These are phyloP conservation scores for Epichloe elymi DNA, from an alignment of 2,329 filamentous ascomycete genomes.

Conservation along the genomic window DNA sequence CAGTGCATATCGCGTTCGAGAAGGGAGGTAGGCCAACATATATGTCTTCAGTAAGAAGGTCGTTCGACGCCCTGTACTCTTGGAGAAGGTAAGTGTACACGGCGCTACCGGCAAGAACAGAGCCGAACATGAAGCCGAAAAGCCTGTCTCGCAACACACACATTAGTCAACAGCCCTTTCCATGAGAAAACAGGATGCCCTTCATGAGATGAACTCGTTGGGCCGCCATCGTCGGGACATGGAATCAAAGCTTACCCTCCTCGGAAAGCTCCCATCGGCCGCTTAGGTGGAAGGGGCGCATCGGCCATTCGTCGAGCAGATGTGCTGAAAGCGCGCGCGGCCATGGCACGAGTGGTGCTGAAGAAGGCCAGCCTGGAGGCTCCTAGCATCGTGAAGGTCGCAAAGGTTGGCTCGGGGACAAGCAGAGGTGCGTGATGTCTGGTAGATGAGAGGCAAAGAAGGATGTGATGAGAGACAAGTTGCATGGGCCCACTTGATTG, in stretches of 20 bases:
- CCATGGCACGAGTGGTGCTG: slow-evolving; percentile 24
- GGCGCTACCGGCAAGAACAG: slow-evolving; percentile 61
- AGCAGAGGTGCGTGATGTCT: not conserved
- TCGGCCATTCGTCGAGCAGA: slow-evolving; percentile 33
- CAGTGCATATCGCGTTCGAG: not conserved
- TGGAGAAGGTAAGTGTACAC: slow-evolving; percentile 89
- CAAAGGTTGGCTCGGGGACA: not conserved
- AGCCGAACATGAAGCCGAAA: slow-evolving; percentile 83
- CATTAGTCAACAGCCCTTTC: not conserved
- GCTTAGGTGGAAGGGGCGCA: slow-evolving; percentile 39
- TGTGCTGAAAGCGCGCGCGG: slow-evolving; percentile 34
- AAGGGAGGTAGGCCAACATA: slow-evolving; percentile 53
- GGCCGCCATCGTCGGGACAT: slow-evolving; percentile 2
- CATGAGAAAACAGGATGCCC: not conserved
- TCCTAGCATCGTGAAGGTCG: slow-evolving; percentile 23
- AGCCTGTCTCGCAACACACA: slow-evolving; percentile 39
- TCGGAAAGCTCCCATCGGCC: slow-evolving; percentile 47
- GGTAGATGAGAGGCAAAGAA: slow-evolving; percentile 2
- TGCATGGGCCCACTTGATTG: slow-evolving; percentile 8
- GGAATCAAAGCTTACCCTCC: slow-evolving; percentile 37
- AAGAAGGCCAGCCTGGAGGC: slow-evolving; percentile 32
- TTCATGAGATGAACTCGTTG: no score
- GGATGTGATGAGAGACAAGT: no score
- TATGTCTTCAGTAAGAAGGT: slow-evolving; percentile 88
- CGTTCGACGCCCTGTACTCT: slow-evolving; percentile 88